A percentile compares a stretch with the other conserved stretches of the same genome.
These are phyloP conservation scores for Neurospora sp. DNA, from an alignment of 495 filamentous ascomycete genomes.

Conservation along the genomic window DNA sequence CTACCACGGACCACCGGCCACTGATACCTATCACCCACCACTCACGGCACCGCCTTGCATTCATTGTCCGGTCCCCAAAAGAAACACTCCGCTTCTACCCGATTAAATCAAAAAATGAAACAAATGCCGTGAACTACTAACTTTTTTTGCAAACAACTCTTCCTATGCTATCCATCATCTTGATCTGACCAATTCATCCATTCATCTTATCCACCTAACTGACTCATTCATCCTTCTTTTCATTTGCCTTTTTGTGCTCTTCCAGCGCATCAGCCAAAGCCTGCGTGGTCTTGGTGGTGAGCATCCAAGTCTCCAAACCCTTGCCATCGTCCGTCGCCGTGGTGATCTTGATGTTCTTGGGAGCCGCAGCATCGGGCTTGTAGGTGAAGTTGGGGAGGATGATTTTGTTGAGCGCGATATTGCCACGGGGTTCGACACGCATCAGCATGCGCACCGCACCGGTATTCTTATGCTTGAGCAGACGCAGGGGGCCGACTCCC, in stretches of 20 bases:
- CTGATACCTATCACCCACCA: not conserved
- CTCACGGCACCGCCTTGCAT: not conserved
- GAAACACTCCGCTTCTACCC: not conserved
- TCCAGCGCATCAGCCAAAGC: constrained; percentile 39
- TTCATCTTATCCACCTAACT: not conserved
- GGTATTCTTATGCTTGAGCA: constrained; percentile 58
- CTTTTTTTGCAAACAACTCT: not conserved
- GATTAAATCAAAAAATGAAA: not conserved
- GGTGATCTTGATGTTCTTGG: constrained; percentile 47
- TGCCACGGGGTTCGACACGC: constrained; percentile 59
- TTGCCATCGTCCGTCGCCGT: constrained; percentile 41
- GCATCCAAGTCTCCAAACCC: constrained; percentile 49
- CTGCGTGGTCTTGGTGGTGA: constrained; percentile 48
- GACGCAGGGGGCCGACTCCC: constrained; percentile 53
- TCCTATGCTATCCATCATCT: not conserved
- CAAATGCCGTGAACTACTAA: not conserved
- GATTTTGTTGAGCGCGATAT: constrained; percentile 55
- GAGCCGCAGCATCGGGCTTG: constrained; percentile 27
- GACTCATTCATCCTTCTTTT: constrained; percentile 17
- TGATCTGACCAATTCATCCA: not conserved
- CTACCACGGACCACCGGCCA: not conserved
- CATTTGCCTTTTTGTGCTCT: constrained; percentile 36
- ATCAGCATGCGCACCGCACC: constrained; percentile 53
- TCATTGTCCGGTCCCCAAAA: not conserved
- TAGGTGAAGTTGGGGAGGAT: constrained; percentile 51